Base-by-base conservation (phyloP, 192 early-diverging fungal genomes). In the Polychytrium aggregatum region DNA sequence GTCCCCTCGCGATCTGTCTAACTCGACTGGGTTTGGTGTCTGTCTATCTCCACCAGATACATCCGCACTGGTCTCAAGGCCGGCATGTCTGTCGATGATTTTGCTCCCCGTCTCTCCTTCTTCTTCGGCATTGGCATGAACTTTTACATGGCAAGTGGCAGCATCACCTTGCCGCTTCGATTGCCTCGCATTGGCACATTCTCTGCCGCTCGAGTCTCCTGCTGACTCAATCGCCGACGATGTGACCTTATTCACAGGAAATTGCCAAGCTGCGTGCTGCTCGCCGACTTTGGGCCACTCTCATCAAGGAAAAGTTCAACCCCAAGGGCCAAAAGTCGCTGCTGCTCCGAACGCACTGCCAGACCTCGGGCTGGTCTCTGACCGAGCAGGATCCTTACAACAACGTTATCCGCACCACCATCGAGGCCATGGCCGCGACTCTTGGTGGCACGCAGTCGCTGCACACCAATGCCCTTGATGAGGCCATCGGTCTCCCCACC, bases 71-170 rank as follows among this genome's bases (percentile, higher is more conserved):
- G 76, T 18, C 65, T 91, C 24, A 70, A 70, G 50, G 81, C 88
- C 1, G 88, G 86, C 7, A 91, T 91, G 88, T 81, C 84, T 0
- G 76, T 91, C 0, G 86, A 91, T 55, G 63, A 87, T 57, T 91
- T 91, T 61, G 86, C 85, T 1, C 88, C 88, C 13, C 83, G 88
- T 16, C 64, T 91, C 26, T 91, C 86, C 20, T 91, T 91, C 76
- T 91, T 91, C 66, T 91, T 85, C 74, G 87, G 82, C 27, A 81
- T 91, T 28, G 88, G 86, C 3, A 91, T 91, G 88, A 91, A 89
- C 72, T 91, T 88, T 59, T 91, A 87, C 67, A 91, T 91, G 88
- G 64, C 68, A 50, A n/a, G 18, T 31, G 8, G n/a, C n/a, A n/a
- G n/a, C n/a, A n/a, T n/a, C n/a, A n/a, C n/a, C n/a, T n/a, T n/a